A percentile compares a stretch with the other conserved stretches of the same genome.
Conservation (phyloP, 1,284 basidiomycete species). For the Ustilago curta region DNA sequence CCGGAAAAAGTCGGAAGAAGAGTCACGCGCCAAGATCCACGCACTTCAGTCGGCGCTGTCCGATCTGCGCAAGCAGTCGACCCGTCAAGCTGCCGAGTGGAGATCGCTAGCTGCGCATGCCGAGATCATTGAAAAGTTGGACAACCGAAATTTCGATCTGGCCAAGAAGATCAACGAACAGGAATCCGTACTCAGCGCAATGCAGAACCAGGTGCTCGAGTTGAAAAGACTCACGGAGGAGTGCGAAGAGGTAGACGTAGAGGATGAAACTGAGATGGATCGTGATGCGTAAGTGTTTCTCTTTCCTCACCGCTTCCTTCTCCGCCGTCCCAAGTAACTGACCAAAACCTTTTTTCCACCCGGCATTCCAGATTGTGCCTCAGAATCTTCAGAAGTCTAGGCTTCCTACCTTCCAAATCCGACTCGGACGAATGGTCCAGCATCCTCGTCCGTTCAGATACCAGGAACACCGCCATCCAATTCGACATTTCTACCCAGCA, state of each 20-base stretch:
- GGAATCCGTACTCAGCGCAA: conserved; percentile 41
- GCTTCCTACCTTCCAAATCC: conserved; percentile 51
- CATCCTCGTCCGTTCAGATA: conserved; percentile 53
- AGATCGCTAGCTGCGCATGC: conserved; percentile 43
- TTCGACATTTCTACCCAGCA: conserved; percentile 47
- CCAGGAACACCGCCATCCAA: conserved; percentile 54
- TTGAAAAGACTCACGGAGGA: conserved; percentile 45
- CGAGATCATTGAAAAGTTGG: conserved; percentile 50
- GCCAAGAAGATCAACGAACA: conserved; percentile 64
- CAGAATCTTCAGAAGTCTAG: conserved; percentile 54
- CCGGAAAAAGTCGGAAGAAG: conserved; percentile 24
- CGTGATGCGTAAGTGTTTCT: conserved; percentile 53
- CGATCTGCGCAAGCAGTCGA: conserved; percentile 50
- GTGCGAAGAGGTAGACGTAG: conserved; percentile 54
- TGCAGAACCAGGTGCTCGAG: conserved; percentile 53
- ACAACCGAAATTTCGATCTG: conserved; percentile 61
- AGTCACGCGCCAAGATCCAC: conserved; percentile 42
- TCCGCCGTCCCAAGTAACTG: too few relatives aligned
- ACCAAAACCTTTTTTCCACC: too few relatives aligned
- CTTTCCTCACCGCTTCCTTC: background rate
- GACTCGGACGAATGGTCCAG: conserved; percentile 34
- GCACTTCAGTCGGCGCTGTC: conserved; percentile 36
- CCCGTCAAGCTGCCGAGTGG: conserved; percentile 59
- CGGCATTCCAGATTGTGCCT: conserved; percentile 53
- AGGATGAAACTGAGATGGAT: conserved; percentile 56